These are phyloP conservation scores for Erysimum cheiri DNA, from an alignment of 441 rosid genomes.

Conservation along the genomic window DNA sequence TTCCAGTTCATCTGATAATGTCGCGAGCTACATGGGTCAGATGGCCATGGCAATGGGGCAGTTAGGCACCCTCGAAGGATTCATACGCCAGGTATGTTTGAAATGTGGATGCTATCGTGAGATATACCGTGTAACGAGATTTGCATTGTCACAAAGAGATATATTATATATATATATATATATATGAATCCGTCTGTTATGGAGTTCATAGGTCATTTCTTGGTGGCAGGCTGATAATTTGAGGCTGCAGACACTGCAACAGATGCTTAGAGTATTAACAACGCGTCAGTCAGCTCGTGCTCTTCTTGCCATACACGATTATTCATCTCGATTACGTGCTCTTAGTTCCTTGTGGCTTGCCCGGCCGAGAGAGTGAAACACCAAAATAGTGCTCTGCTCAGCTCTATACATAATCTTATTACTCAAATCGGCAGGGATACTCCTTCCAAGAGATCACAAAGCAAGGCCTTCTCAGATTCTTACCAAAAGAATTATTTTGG, in stretches of 20 bases:
- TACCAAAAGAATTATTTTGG: constrained; percentile 38
- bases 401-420: constrained; percentile 23
- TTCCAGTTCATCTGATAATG: constrained; percentile 84
- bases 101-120: constrained; percentile 18
- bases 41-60: constrained; percentile 99
- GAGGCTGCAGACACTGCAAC: constrained; percentile 88
- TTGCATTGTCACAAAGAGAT: constrained; percentile 27
- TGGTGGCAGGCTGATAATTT: constrained; percentile 87
- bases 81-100: constrained; percentile 75
- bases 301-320: constrained; percentile 85
- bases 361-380: constrained; percentile 77
- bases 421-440: constrained; percentile 29
- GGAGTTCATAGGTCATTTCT: constrained; percentile 38
- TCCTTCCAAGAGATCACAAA: constrained; percentile 39
- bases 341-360: constrained; percentile 99
- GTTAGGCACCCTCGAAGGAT: constrained; percentile 91
- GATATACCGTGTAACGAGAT: constrained; percentile 17
- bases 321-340: constrained; percentile 87
- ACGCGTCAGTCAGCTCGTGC: constrained; percentile 95
- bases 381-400: constrained; percentile 18
- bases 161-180: not conserved
- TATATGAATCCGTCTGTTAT: constrained; percentile 33
- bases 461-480: constrained; percentile 33
- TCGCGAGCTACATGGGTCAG: constrained; percentile 98
- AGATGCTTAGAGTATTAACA: constrained; percentile 82